Conservation (phyloP, 768 basidiomycete genomes). For the Tubosaeta sp. region DNA sequence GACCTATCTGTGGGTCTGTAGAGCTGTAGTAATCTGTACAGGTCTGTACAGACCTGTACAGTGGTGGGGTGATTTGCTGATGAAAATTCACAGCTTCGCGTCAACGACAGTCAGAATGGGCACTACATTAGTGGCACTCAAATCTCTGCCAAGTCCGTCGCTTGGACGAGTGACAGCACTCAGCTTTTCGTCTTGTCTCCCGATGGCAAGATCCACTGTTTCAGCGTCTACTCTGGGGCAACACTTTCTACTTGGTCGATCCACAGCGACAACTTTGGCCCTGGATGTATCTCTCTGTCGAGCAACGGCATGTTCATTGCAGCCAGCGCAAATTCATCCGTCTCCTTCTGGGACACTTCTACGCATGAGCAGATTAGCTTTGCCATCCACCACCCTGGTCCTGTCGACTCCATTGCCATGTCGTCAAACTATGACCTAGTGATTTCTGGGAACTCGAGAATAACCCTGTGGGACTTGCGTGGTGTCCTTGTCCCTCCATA, state of each 20-base stretch:
- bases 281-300: background rate
- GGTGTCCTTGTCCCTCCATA: background rate
- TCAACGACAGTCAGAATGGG: background rate
- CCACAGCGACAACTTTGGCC: background rate
- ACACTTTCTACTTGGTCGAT: background rate
- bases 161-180: background rate
- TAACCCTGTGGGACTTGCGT: constrained; percentile 1
- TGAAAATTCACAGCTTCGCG: background rate
- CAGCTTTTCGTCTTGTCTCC: background rate
- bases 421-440: constrained; percentile 2
- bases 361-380: constrained; percentile 1
- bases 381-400: background rate
- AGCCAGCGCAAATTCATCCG: background rate
- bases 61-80: no score
- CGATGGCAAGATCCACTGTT: background rate
- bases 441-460: background rate
- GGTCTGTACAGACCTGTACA: no score
- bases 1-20: no score
- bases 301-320: background rate
- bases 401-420: background rate
- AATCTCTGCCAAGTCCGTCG: background rate
- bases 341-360: constrained; percentile 6
- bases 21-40: no score
- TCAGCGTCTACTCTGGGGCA: background rate
- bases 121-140: background rate